These are phyloP conservation scores for Solanum rostratum DNA, from an alignment of 257 asterid genomes.

Conservation along the genomic window DNA sequence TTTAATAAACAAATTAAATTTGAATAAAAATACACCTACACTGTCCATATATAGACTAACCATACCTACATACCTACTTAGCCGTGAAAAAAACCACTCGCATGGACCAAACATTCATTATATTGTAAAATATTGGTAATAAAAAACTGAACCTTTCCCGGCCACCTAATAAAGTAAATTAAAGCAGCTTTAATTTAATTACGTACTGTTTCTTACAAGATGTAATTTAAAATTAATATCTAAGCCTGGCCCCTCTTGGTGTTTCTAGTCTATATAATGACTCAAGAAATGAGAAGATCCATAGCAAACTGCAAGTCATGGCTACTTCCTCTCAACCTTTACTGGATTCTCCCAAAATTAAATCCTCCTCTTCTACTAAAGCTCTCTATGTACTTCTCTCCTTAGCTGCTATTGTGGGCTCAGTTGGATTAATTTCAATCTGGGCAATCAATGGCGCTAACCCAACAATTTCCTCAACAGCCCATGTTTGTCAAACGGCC, in stretches of 20 bases:
- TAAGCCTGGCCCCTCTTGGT: background rate
- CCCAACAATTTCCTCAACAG: background rate
- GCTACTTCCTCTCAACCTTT: slow-evolving; percentile 1
- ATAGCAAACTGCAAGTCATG: background rate
- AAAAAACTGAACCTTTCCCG: background rate
- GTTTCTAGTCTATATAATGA: background rate
- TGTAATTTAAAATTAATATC: background rate
- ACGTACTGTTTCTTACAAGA: background rate
- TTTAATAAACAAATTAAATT: too few species aligned
- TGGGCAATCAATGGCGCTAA: background rate
- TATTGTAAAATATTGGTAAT: background rate
- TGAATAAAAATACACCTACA: background rate
- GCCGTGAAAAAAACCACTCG: background rate
- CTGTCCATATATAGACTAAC: background rate
- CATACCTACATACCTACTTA: background rate
- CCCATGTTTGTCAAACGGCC: background rate
- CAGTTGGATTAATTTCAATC: background rate
- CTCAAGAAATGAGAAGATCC: background rate
- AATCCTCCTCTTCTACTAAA: background rate
- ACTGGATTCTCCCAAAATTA: background rate
- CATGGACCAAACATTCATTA: background rate
- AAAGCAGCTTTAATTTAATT: background rate
- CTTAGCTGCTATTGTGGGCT: background rate
- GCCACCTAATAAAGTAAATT: background rate
- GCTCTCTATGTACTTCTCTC: background rate